Evolutionary conservation across 2,329 filamentous ascomycete species (phyloP), one percentile per base, ranked within the genome.

Genomic region (Beauveria scarabaeidicola): DNA sequence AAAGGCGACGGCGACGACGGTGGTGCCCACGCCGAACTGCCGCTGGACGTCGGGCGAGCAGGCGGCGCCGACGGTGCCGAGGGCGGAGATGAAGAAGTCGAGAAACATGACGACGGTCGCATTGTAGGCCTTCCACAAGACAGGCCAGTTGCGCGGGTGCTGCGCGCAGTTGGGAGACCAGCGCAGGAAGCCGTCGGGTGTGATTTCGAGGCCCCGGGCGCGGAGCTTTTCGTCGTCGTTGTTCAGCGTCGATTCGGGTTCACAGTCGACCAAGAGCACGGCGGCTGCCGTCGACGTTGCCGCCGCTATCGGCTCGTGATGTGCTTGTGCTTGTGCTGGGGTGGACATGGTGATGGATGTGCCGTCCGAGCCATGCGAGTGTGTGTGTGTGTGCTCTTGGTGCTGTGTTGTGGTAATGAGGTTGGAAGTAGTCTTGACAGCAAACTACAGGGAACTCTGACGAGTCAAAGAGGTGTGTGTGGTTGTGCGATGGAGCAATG

Each of bases 91-190:
- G 27, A 51, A 51, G 47, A 51, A 51, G 47, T 51, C 47, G 47
- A 51, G 47, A 51, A 51, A 51, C 27, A 51, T 51, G 27, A 51
- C 47, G 27, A 51, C 27, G 27, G 47, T 36, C 47, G 47, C 47
- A 51, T 51, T 51, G 47, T 51, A 51, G n/a, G 47, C 47, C 47
- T 51, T 51, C 47, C 47, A 51, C 27, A 51, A 36, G 47, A 51
- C 25, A 21, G 47, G 47, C 47, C 47, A 51, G 47, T 51, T 51
- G 47, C 47, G 47, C 27, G 47, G 47, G 27, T 51, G 47, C 47
- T 51, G 27, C 47, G n/a, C 29, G 27, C 47, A 51, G 27, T 51
- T 51, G 47, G 27, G 47, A 51, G 47, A 51, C 47, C 47, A 51
- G 47, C 47, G 47, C 27, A 51, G 27, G 47, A 51, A 51, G 47